Evolutionary conservation across 78 protist genomes (phyloP).

Genomic region (Bigelowiella natans): DNA sequence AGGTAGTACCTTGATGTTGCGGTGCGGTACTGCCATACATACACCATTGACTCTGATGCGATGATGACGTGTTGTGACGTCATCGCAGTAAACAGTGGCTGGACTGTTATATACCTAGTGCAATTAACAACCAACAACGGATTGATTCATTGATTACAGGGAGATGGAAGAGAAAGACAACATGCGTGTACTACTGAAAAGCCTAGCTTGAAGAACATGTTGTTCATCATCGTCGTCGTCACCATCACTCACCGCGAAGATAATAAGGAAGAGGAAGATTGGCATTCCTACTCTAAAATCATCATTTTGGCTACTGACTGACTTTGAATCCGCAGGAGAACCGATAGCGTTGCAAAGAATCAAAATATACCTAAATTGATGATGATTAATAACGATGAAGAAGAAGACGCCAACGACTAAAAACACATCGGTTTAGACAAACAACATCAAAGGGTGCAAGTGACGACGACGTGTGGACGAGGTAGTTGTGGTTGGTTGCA

Average conservation of each 20-base stretch:
- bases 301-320: too few relatives aligned
- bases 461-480: constrained; percentile 8
- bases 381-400: not conserved
- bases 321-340: constrained; percentile 49
- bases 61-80: constrained; percentile 30
- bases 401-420: not conserved
- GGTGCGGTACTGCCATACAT: constrained; percentile 20
- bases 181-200: too few relatives aligned
- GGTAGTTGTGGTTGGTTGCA: constrained; percentile 23
- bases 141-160: too few relatives aligned
- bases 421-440: not conserved
- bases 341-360: constrained; percentile 64
- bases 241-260: too few relatives aligned
- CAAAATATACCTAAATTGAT: not conserved
- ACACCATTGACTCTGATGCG: constrained; percentile 13
- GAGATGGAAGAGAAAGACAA: too few relatives aligned
- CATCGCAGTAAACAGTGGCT: constrained; percentile 19
- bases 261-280: too few relatives aligned
- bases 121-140: too few relatives aligned
- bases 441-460: not conserved
- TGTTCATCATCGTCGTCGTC: too few relatives aligned
- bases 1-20: too few relatives aligned
- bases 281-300: too few relatives aligned
- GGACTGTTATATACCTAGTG: too few relatives aligned
- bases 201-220: too few relatives aligned